These are phyloP conservation scores for Pyrenopolyporus hunteri DNA, from an alignment of 495 filamentous ascomycete genomes.

Conservation along the genomic window DNA sequence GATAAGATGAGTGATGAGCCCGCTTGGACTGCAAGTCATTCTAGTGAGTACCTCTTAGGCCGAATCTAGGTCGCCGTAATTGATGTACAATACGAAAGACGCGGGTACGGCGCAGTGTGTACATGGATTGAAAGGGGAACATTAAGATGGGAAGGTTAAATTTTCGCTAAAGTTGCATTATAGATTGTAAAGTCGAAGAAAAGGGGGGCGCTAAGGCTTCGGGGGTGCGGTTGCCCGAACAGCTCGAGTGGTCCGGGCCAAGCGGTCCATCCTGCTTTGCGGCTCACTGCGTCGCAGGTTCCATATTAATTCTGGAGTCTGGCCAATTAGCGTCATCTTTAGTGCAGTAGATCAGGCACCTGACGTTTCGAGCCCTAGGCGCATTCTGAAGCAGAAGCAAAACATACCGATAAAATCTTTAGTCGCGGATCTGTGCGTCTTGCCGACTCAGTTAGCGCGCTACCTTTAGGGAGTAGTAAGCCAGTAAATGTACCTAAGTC, in stretches of 20 bases:
- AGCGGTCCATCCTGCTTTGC: conserved; percentile 35
- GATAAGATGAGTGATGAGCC: neutral
- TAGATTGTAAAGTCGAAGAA: conserved; percentile 22
- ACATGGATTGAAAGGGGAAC: neutral
- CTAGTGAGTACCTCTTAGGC: neutral
- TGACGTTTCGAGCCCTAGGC: conserved; percentile 32
- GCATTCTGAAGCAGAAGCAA: conserved; percentile 42
- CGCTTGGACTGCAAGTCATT: conserved; percentile 23
- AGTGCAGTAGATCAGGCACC: conserved; percentile 37
- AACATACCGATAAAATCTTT: conserved; percentile 30
- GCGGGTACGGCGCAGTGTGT: neutral
- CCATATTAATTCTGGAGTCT: conserved; percentile 6
- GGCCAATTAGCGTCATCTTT: conserved; percentile 10
- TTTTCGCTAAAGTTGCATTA: conserved; percentile 11
- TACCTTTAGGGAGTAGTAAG: neutral
- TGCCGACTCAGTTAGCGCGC: conserved; percentile 12
- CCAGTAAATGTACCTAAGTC: no score
- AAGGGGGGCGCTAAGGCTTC: conserved; percentile 31
- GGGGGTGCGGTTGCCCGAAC: conserved; percentile 30
- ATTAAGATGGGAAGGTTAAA: neutral
- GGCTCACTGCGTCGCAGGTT: conserved; percentile 39
- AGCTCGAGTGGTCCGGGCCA: conserved; percentile 20
- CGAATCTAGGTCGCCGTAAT: neutral
- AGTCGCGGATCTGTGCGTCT: conserved; percentile 39
- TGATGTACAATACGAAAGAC: conserved; percentile 4